These are phyloP conservation scores for Brassica napus DNA, from an alignment of 345 rosid species.

Conservation along the genomic window Da-Ae NC_063452.1:42106501-42107000, in stretches of 20 bases:
- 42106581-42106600: slow-evolving; percentile 89
- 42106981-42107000: slow-evolving; percentile 46
- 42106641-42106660: slow-evolving; percentile 85
- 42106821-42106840: slow-evolving; percentile 83
- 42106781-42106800: slow-evolving; percentile 75
- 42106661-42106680: slow-evolving; percentile 89
- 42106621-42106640: slow-evolving; percentile 69
- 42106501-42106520: slow-evolving; percentile 87
- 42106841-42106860: slow-evolving; percentile 67
- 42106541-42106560: slow-evolving; percentile 94
- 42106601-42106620: slow-evolving; percentile 84
- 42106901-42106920: slow-evolving; percentile 35
- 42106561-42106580: slow-evolving; percentile 67
- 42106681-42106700: slow-evolving; percentile 65
- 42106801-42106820: slow-evolving; percentile 65
- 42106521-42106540: slow-evolving; percentile 99
- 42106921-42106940: slow-evolving; percentile 8
- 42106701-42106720: slow-evolving; percentile 69
- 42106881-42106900: slow-evolving; percentile 59
- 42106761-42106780: slow-evolving; percentile 92
- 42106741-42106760: slow-evolving; percentile 63
- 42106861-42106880: slow-evolving; percentile 71
- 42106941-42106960: neutral
- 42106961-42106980: neutral
- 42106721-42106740: slow-evolving; percentile 70